Evolutionary conservation across 2,329 filamentous ascomycete genomes (phyloP).

Genomic region (Alternaria tenuissima): DNA sequence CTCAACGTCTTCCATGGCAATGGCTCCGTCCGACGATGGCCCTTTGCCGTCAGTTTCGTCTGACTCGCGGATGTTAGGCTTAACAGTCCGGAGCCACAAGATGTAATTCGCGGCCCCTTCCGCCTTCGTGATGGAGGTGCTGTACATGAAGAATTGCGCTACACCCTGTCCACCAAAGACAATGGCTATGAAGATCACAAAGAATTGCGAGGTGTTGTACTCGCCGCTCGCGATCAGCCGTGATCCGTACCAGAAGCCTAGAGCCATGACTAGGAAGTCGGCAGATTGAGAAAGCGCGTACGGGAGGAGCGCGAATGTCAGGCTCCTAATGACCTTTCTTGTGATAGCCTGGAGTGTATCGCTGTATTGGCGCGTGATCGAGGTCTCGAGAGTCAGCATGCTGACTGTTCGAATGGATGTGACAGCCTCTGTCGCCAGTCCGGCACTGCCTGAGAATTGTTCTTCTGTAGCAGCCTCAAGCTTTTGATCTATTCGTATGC

Average conservation of each 20-base stretch:
- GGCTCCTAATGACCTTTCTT: neutral
- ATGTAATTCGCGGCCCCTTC: conserved; percentile 73
- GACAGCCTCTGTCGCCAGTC: neutral
- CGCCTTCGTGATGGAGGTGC: conserved; percentile 83
- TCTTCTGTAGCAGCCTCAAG: conserved; percentile 60
- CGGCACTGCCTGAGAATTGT: neutral
- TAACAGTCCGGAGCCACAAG: conserved; percentile 50
- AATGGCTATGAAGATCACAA: conserved; percentile 1
- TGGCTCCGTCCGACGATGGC: neutral
- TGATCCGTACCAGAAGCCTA: conserved; percentile 77
- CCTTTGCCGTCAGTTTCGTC: neutral
- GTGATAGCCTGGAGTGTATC: conserved; percentile 1
- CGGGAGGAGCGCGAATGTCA: conserved; percentile 9
- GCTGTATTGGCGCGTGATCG: conserved; percentile 4
- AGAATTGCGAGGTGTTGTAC: conserved; percentile 82
- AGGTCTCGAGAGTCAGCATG: conserved; percentile 4
- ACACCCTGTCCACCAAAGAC: conserved; percentile 45
- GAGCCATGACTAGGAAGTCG: conserved; percentile 76
- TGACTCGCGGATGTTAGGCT: conserved; percentile 44
- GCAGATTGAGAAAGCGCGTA: conserved; percentile 76
- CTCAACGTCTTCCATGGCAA: conserved; percentile 11
- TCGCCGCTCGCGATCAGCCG: conserved; percentile 48
- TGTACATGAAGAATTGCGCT: conserved; percentile 13
- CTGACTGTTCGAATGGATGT: conserved; percentile 4
- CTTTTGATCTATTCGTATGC: conserved; percentile 71